Conservation (phyloP, 805 yeast species). For the Candida koratica region DNA sequence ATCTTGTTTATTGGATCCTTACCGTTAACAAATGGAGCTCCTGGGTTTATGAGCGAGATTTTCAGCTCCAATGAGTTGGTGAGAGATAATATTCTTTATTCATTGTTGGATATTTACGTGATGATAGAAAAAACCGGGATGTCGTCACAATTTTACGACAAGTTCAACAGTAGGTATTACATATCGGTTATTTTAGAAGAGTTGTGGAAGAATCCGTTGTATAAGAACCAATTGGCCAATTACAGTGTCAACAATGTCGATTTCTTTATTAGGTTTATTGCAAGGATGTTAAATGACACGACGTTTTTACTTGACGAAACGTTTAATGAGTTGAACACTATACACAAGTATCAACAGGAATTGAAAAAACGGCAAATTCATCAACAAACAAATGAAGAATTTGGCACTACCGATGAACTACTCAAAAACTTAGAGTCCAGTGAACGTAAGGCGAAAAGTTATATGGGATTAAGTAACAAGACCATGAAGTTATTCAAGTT, state of each 20-base stretch:
- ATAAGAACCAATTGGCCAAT: slow-evolving; percentile 61
- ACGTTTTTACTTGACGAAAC: slow-evolving; percentile 91
- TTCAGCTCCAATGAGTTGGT: slow-evolving; percentile 64
- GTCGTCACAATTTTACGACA: slow-evolving; percentile 91
- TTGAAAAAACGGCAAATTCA: slow-evolving; percentile 44
- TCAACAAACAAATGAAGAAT: slow-evolving; percentile 29
- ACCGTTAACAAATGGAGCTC: slow-evolving; percentile 50
- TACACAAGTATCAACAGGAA: slow-evolving; percentile 73
- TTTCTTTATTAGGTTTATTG: slow-evolving; percentile 88
- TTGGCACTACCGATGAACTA: slow-evolving; percentile 60
- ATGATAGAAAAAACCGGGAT: slow-evolving; percentile 96
- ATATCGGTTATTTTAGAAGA: slow-evolving; percentile 79
- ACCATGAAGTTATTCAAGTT: slow-evolving; percentile 74
- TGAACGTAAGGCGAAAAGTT: slow-evolving; percentile 75
- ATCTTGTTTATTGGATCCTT: slow-evolving; percentile 71
- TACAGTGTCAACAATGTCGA: slow-evolving; percentile 69
- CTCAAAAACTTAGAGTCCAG: slow-evolving; percentile 52
- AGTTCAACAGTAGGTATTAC: slow-evolving; percentile 85
- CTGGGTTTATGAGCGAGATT: slow-evolving; percentile 70
- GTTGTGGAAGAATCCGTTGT: slow-evolving; percentile 71
- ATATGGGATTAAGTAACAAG: slow-evolving; percentile 78
- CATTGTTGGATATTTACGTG: slow-evolving; percentile 85
- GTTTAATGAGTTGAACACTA: slow-evolving; percentile 68
- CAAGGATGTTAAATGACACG: slow-evolving; percentile 91
- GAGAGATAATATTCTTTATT: slow-evolving; percentile 64